Evolutionary conservation across 345 rosid genomes (phyloP), one percentile per base, ranked within the genome.

Genomic region (Abelmoschus esculentus): DNA sequence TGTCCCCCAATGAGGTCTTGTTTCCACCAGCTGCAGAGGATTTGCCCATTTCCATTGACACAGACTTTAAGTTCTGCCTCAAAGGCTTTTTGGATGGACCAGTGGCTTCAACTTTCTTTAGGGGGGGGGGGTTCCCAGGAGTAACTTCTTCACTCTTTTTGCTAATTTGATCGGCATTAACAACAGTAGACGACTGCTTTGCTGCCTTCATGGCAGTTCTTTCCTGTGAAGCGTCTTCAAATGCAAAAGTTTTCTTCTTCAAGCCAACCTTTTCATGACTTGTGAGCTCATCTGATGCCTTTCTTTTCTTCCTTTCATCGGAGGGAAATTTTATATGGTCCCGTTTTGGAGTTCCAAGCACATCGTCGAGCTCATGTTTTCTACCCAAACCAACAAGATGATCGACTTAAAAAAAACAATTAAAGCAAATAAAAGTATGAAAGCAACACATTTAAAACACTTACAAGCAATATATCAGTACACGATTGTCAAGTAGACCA

Each of bases 401-500:
- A 52, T 62, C 49, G 38, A 70, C 59, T 71, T 66, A 73, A 71
- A 61, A 69, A 74, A 73, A 22, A 22, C 54, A 50, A 42, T 53
- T 38, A 55, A 13, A 52, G 46, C 54, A 71, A 74, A 61, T 52
- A 36, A 44, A 28, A 19, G 46, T 69, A 67, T 7, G 42, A 66
- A 74, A 69, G 9, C 32, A 73, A 31, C 53, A 31, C 7, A 60
- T 19, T 11, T 66, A 34, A 66, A 15, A 75, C n/a, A 75, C 93
- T 87, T 79, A 95, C 99, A 81, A 80, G 85, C 99, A 95, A 80
- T 91, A 95, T 75, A 91, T 90, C 46, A 95, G 79, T 73, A 90
- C 67, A 34, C 93, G 96, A 74, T 86, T 84, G 19, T 79, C 85
- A 44, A 95, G 76, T 66, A 95, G 87, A 71, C 50, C 77, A 68